Base-by-base conservation (phyloP, 2,329 filamentous ascomycete genomes). In the Graphiopsis chlorocephala region DNA sequence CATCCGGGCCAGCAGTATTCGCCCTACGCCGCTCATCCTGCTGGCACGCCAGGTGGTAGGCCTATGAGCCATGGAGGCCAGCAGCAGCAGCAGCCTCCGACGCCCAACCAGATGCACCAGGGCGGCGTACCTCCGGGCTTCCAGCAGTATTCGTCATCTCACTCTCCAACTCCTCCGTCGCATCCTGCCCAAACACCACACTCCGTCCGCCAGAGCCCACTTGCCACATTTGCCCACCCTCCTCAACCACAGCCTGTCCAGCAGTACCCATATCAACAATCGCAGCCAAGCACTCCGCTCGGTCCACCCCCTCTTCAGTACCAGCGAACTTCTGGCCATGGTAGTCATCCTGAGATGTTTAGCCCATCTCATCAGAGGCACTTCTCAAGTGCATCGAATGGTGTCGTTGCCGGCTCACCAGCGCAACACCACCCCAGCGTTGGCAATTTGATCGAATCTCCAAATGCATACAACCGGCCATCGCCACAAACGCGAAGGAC, bases 221-320 rank as follows among this genome's bases (percentile, higher is more conserved):
- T 72, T 7, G 61, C 70, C 31, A 64, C 63, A 8, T 65, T 60
- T 26, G 61, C 56, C 23, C 75, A 57, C 72, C 77, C 62, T 72
- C 74, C 61, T 69, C 75, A 64, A 69, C 76, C 68, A 68, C 75
- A 72, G 68, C 74, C 62, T 67, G 76, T 68, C 67, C 74, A 64
- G 42, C 61, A 68, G 42, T 74, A 57, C 20, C 42, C 42, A 7
- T 75, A 79, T 20, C 79, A 81, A 63, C 74, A 76, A 20, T 81
- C 81, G 6, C 78, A 84, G 64, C 79, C 81, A 14, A 78, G 77
- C 50, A 83, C 82, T 15, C 82, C 82, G 26, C 73, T 84, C 52
- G 81, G 80, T 1, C 82, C 82, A 28, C 81, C 79, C 57, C 68
- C 70, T 60, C 50, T 69, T 17, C 68, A 71, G n/a, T 53, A 62